Base-by-base conservation (phyloP, 2,329 filamentous ascomycete species). In the Tolypocladium pustulatum region DNA sequence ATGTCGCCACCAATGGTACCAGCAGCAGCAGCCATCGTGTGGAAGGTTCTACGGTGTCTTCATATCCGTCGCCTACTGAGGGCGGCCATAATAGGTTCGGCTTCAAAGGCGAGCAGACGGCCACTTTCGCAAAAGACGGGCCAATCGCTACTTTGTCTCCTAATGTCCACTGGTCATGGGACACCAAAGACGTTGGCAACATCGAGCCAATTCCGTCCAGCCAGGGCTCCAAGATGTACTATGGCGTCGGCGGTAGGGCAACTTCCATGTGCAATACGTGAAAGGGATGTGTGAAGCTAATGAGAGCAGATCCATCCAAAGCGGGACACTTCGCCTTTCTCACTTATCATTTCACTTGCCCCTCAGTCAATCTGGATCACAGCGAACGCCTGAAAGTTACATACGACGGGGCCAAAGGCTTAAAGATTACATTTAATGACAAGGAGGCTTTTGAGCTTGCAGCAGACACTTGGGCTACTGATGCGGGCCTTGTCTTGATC, bases 291-390 rank as follows among this genome's bases (percentile, higher is more conserved):
- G 1, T 20, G 41, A 38, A 22, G 9, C 15, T 34, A 5, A 27
- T 4, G n/a, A 13, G 3, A 30, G 9, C 22, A 67, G 66, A 65
- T 30, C 64, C 65, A 2, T 58, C 62, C 20, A 57, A 65, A 58
- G 49, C 62, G 10, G 66, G 65, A 5, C 61, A 65, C 55, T 69
- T 61, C 56, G 68, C 67, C 2, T 66, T 65, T 27, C 34, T 70
- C 22, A 67, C 59, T 12, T 69, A 69, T 59, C 61, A 62, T 54
- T 68, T 70, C 58, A 64, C 58, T 6, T 57, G 53, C 3, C 68
- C 66, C 1, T 69, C 68, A 0, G 68, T 71, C 52, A 69, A 69
- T 59, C 62, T 70, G 1, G 68, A 71, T 41, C 66, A 71, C 36
- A 61, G 59, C 46, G 64, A 66, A 4, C 62, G 67, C 27, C 46